Percentiles rank a stretch among this genome's conserved stretches.
These are phyloP conservation scores for Diversispora eburnea DNA, from an alignment of 192 early-diverging fungal species.

Conservation along the genomic window DNA sequence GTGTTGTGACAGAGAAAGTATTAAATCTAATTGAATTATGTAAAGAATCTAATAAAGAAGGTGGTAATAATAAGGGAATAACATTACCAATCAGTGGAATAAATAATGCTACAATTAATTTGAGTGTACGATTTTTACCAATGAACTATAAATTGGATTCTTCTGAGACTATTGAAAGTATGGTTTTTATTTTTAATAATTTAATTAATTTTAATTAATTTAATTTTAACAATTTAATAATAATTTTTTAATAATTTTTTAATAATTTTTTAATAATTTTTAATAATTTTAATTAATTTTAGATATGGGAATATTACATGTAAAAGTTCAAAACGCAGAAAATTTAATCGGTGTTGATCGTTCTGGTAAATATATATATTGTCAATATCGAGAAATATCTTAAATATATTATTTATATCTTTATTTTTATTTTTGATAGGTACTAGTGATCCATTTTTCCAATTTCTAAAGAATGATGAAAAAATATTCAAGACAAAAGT, in stretches of 20 bases:
- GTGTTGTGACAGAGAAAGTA: not conserved
- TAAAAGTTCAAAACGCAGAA: slow-evolving; percentile 54
- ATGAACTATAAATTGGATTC: slow-evolving; percentile 45
- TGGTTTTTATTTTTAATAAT: slow-evolving; percentile 1
- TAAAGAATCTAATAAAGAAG: not conserved
- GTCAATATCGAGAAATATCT: not conserved
- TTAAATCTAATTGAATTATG: not conserved
- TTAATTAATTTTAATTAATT: not conserved
- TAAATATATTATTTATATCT: not conserved
- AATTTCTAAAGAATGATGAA: slow-evolving; percentile 60
- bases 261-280: no score
- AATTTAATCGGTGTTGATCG: slow-evolving; percentile 69
- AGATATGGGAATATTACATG: slow-evolving; percentile 63
- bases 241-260: no score
- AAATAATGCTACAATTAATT: not conserved
- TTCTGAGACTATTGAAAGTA: slow-evolving; percentile 53
- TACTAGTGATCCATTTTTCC: slow-evolving; percentile 69
- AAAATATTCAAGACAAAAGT: slow-evolving; percentile 66
- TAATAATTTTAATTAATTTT: not conserved
- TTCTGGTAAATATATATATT: slow-evolving; percentile 23
- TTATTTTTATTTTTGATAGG: slow-evolving; percentile 33
- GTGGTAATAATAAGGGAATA: not conserved
- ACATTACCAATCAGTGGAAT: not conserved
- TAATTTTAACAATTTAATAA: not conserved
- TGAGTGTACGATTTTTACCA: slow-evolving; percentile 47